Evolutionary conservation across 2,329 filamentous ascomycete species (phyloP), one percentile per base, ranked within the genome.

Genomic region (Mycosphaerella sp.): DNA sequence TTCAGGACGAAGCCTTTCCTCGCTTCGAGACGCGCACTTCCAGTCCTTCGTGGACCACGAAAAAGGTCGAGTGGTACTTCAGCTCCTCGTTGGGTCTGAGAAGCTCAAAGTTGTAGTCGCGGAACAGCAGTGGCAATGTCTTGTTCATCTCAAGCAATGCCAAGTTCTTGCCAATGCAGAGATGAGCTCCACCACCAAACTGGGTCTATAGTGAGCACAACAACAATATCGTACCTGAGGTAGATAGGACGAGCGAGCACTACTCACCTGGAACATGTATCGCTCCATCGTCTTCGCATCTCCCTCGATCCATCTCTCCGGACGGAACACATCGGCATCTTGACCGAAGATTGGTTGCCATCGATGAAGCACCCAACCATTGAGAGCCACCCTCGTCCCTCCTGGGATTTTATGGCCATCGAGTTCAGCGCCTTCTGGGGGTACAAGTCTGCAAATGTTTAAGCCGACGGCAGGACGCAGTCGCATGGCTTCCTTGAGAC

Each of bases 31-130:
- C 45, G 8, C 55, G 56, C 21, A 81, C 78, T 45, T 80, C 73
- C 56, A 82, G 62, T 0, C 80, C 80, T 47, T 76, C 72, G 65
- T 82, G 80, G 8, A 82, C 78, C 8, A 82, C 80, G 61, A 83
- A 82, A 66, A 82, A 82, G 3, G 78, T 80, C 17, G 79, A 75
- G 51, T 78, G 74, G n/a, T 78, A 77, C 55, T 73, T 74, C 59
- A 82, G 70, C 48, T 76, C 72, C 41, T 75, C 71, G 8, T 72
- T 71, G 0, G 78, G 78, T 54, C 78, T 70, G n/a, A 76, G 73
- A 26, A 82, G 69, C 64, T 78, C 70, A 57, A 82, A 76, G 43
- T 77, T 69, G 61, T 77, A 82, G 56, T 80, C 75, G n/a, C 78
- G 67, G 57, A 80, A 66, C 26, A 83, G 68, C 23, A 65, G 43